phyloP scores from a whole-genome alignment of 2,329 filamentous ascomycete genomes.

The Chaetoscypha palmicola region DNA sequence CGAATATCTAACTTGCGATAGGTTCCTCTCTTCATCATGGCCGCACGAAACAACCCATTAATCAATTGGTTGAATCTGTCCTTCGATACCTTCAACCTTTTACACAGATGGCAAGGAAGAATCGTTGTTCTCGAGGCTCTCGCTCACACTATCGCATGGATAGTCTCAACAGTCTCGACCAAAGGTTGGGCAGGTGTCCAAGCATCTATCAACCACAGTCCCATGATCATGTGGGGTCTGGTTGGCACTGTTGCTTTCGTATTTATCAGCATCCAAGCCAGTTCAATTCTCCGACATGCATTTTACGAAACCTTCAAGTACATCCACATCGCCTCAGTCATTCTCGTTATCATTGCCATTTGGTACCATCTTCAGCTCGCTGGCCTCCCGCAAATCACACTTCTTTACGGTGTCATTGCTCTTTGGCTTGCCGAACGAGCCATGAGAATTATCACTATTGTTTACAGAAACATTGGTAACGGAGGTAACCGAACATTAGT shows the following conservation, averaged over 20 bases:
- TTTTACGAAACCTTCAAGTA: conserved; percentile 76
- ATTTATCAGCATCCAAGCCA: conserved; percentile 59
- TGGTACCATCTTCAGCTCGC: conserved; percentile 60
- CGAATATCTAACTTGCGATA: conserved; percentile 17
- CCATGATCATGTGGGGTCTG: conserved; percentile 51
- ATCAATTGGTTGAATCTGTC: conserved; percentile 65
- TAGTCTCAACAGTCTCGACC: conserved; percentile 36
- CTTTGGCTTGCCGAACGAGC: conserved; percentile 61
- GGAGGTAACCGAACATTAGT: conserved; percentile 63
- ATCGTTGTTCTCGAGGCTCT: conserved; percentile 66
- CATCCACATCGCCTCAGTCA: conserved; percentile 59
- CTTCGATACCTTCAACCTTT: conserved; percentile 76
- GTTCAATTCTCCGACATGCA: conserved; percentile 65
- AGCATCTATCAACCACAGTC: conserved; percentile 32
- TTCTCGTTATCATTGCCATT: conserved; percentile 52
- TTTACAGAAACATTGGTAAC: conserved; percentile 59
- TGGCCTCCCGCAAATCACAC: conserved; percentile 47
- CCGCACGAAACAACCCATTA: conserved; percentile 71
- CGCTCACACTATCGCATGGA: conserved; percentile 57
- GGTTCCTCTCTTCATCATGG: conserved; percentile 65
- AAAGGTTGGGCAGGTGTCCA: conserved; percentile 44
- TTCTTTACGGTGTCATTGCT: conserved; percentile 55
- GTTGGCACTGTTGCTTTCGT: conserved; percentile 55
- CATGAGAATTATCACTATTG: conserved; percentile 50
- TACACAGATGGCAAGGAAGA: conserved; percentile 74